phyloP scores from a whole-genome alignment of 2,329 filamentous ascomycete species.

The Sordariomycetes sp. region DNA sequence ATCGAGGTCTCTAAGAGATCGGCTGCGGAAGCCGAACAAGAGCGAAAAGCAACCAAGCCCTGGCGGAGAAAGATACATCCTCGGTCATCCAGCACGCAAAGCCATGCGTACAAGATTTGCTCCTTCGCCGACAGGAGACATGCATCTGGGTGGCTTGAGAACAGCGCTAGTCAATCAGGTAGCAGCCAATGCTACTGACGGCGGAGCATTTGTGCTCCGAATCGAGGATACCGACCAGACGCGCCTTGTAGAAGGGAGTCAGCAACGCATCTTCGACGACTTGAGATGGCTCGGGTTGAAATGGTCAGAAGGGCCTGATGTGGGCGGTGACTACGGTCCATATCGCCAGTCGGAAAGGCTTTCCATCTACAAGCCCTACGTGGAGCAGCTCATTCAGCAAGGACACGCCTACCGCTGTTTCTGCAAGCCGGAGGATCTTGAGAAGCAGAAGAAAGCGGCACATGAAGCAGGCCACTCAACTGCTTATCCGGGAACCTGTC shows the following conservation, averaged over 20 bases:
- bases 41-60: neutral
- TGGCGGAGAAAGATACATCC: slow-evolving; percentile 9
- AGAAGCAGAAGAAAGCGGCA: slow-evolving; percentile 54
- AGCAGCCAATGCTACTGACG: slow-evolving; percentile 69
- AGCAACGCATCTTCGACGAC: slow-evolving; percentile 68
- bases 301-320: slow-evolving; percentile 90
- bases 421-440: slow-evolving; percentile 65
- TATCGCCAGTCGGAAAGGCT: slow-evolving; percentile 81
- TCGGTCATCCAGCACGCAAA: slow-evolving; percentile 43
- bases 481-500: slow-evolving; percentile 58
- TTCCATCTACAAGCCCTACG: slow-evolving; percentile 61
- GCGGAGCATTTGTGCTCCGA: slow-evolving; percentile 81
- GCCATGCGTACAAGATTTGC: slow-evolving; percentile 64
- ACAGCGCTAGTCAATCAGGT: slow-evolving; percentile 96
- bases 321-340: slow-evolving; percentile 73
- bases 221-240: slow-evolving; percentile 95
- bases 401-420: slow-evolving; percentile 90
- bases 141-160: slow-evolving; percentile 84
- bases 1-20: no score
- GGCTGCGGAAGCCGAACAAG: no score
- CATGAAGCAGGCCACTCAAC: slow-evolving; percentile 39
- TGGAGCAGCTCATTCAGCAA: slow-evolving; percentile 55
- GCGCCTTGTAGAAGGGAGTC: slow-evolving; percentile 72
- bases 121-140: slow-evolving; percentile 86
- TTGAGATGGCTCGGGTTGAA: slow-evolving; percentile 79